Evolutionary conservation across 495 filamentous ascomycete species (phyloP).

Genomic region (Hypoxylon rickii): DNA sequence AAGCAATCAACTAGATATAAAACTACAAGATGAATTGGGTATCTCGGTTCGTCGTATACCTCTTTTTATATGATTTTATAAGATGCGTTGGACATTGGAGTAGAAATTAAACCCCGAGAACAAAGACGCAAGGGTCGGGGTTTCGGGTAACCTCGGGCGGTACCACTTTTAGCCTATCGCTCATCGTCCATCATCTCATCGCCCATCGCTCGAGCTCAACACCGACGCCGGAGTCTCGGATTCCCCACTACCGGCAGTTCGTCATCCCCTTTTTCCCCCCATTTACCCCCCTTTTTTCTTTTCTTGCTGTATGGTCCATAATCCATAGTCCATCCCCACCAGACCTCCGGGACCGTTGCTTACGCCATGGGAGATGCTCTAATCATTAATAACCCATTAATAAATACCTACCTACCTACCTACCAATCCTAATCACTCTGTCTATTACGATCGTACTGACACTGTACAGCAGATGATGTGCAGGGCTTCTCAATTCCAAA

Average conservation of each 20-base stretch:
- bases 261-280: constrained; percentile 6
- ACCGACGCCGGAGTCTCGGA: constrained; percentile 29
- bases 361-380: not conserved
- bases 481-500: not conserved
- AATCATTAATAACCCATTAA: constrained; percentile 23
- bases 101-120: not conserved
- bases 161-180: constrained; percentile 29
- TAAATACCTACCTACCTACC: not conserved
- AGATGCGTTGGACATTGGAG: not conserved
- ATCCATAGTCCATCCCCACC: constrained; percentile 10
- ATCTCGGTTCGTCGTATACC: not conserved
- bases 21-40: not conserved
- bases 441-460: constrained; percentile 11
- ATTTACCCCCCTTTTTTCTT: not conserved
- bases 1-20: not conserved
- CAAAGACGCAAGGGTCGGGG: constrained; percentile 15
- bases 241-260: constrained; percentile 35
- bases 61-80: not conserved
- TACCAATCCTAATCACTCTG: not conserved
- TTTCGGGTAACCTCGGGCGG: constrained; percentile 34
- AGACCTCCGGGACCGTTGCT: not conserved
- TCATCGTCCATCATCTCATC: constrained; percentile 27
- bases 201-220: constrained; percentile 9
- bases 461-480: constrained; percentile 4
- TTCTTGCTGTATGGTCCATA: not conserved